Conservation (phyloP, 805 yeast species). For the Metschnikowia anglica region DNA sequence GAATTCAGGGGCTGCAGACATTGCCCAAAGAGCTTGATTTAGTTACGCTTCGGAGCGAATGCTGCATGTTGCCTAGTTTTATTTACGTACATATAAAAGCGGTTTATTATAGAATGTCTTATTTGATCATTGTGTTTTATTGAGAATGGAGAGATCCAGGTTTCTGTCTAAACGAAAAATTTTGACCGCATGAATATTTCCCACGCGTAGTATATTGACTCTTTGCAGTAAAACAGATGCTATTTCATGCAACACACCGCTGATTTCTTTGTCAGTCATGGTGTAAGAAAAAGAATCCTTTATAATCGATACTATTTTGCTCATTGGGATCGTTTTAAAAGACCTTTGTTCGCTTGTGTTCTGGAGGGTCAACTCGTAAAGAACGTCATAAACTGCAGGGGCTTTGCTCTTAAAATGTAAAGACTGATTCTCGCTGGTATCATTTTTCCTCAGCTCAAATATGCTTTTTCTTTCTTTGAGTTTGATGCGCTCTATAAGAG, state of each 20-base stretch:
- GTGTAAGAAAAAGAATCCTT: slow-evolving; percentile 36
- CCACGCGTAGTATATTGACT: slow-evolving; percentile 25
- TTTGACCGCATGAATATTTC: slow-evolving; percentile 28
- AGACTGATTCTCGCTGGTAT: slow-evolving; percentile 26
- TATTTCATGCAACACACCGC: slow-evolving; percentile 28
- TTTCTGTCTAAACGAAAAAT: slow-evolving; percentile 28
- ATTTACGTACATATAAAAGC: neutral
- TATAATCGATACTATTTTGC: slow-evolving; percentile 28
- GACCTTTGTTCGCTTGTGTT: neutral
- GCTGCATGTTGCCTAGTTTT: neutral
- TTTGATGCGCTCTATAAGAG: slow-evolving; percentile 41
- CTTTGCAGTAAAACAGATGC: slow-evolving; percentile 20
- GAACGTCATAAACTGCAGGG: slow-evolving; percentile 33
- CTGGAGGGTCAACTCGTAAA: slow-evolving; percentile 27
- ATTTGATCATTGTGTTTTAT: slow-evolving; percentile 1
- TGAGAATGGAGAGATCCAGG: slow-evolving; percentile 26
- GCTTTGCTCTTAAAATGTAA: slow-evolving; percentile 29
- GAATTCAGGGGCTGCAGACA: slow-evolving; percentile 91
- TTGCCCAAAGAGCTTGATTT: slow-evolving; percentile 46
- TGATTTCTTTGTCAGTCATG: slow-evolving; percentile 29
- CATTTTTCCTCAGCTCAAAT: slow-evolving; percentile 8
- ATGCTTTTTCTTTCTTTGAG: slow-evolving; percentile 31
- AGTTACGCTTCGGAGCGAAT: neutral
- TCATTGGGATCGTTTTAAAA: slow-evolving; percentile 23
- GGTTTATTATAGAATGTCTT: slow-evolving; percentile 1